A percentile compares a stretch with the other conserved stretches of the same genome.
Evolutionary conservation across 805 yeast species (phyloP).

Genomic region (Saturnispora gosingensis): DNA sequence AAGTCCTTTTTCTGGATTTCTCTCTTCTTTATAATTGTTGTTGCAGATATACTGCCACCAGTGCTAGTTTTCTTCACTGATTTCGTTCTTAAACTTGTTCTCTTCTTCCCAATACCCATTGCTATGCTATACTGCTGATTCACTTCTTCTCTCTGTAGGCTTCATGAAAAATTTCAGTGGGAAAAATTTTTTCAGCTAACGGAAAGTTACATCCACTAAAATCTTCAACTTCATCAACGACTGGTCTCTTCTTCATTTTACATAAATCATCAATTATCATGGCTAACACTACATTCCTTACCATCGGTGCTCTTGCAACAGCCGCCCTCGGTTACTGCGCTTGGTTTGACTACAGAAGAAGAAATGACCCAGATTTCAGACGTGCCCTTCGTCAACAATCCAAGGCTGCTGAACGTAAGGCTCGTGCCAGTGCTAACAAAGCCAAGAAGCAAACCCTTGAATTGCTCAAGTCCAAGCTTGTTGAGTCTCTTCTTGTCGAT

Average conservation of each 20-base stretch:
- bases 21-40: slow-evolving; percentile 16
- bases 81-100: slow-evolving; percentile 37
- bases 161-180: neutral
- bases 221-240: neutral
- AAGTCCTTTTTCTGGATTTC: slow-evolving; percentile 10
- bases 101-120: slow-evolving; percentile 29
- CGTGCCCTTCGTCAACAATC: slow-evolving; percentile 56
- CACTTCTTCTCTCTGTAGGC: neutral
- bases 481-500: slow-evolving; percentile 52
- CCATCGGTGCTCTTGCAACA: slow-evolving; percentile 28
- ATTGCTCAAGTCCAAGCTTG: slow-evolving; percentile 51
- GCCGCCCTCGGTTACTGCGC: slow-evolving; percentile 65
- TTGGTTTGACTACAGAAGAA: slow-evolving; percentile 89
- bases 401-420: slow-evolving; percentile 49
- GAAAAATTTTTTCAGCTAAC: neutral
- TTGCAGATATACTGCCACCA: neutral
- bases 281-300: slow-evolving; percentile 11
- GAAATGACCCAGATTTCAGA: slow-evolving; percentile 77
- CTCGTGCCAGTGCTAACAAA: slow-evolving; percentile 45
- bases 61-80: slow-evolving; percentile 23
- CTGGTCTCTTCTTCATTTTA: neutral
- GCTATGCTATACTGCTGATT: neutral
- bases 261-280: neutral
- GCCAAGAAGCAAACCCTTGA: slow-evolving; percentile 52
- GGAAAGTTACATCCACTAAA: neutral